These are phyloP conservation scores for Scopulariopsis brevicaulis DNA, from an alignment of 2,329 filamentous ascomycete species.

Conservation along the genomic window DNA sequence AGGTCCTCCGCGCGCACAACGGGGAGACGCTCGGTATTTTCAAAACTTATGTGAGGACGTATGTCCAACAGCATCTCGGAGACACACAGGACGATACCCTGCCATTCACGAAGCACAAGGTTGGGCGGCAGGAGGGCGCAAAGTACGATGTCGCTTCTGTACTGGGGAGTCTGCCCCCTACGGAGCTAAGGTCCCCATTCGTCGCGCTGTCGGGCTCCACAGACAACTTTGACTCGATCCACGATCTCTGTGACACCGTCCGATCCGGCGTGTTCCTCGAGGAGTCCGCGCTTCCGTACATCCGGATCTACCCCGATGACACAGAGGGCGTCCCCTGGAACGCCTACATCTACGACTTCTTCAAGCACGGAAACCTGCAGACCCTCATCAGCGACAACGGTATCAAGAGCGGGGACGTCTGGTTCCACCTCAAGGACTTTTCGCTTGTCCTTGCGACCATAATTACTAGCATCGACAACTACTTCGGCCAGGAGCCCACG, in stretches of 20 bases:
- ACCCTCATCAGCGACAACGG: conserved; percentile 53
- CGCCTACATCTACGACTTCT: conserved; percentile 66
- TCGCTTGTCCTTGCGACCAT: conserved; percentile 56
- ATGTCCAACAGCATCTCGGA: conserved; percentile 50
- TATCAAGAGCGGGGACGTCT: conserved; percentile 55
- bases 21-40: conserved; percentile 54
- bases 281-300: conserved; percentile 58
- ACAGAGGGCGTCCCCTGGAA: conserved; percentile 39
- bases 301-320: conserved; percentile 49
- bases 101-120: conserved; percentile 43
- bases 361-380: conserved; percentile 55
- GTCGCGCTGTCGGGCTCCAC: conserved; percentile 57
- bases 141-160: conserved; percentile 11
- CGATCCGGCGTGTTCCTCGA: conserved; percentile 65
- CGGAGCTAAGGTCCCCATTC: conserved; percentile 53
- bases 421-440: conserved; percentile 57
- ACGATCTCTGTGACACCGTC: conserved; percentile 54
- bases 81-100: conserved; percentile 38
- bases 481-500: conserved; percentile 31
- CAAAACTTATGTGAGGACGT: conserved; percentile 57
- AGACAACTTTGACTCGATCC: conserved; percentile 52
- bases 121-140: conserved; percentile 19
- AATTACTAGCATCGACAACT: conserved; percentile 48
- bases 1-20: conserved; percentile 51
- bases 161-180: conserved; percentile 18